Base-by-base conservation (phyloP, 2,329 filamentous ascomycete species). In the Aspergillus glaucus region DNA sequence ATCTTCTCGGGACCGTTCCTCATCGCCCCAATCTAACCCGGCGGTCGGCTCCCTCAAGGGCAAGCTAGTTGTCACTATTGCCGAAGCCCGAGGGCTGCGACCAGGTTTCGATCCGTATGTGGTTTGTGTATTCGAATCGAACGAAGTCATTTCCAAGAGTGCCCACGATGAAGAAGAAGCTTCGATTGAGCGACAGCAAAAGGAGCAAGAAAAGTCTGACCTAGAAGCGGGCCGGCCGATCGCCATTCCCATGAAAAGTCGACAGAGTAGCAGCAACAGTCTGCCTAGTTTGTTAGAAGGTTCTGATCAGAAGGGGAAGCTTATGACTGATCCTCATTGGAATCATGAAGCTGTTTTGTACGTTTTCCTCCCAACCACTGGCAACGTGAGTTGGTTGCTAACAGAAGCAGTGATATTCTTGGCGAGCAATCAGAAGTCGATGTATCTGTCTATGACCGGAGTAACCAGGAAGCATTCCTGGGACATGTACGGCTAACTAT, bases 331-430 rank as follows among this genome's bases (percentile, higher is more conserved):
- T 66, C 92, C 93, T 0, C 88, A 88, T 61, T 98, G 93, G 93
- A 89, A 95, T 68, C 92, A 95, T 47, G 89, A 95, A 64, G 91
- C 92, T 34, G 80, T 88, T 44, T 98, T 98, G 91, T 96, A 81
- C 75, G 90, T 79, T 40, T 39, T 40, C 15, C 22, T 48, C 24
- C 43, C 14, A 28, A 44, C 24, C n/a, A 9, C 4, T 6, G 34
- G 17, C 34, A 37, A 26, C n/a, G 48, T 15, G 9, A 12, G 30
- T 53, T 44, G 15, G 43, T 46, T 53, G 49, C 68, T 73, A 52
- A 72, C 53, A 17, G 40, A 28, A 4, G 30, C 53, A 95, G 91
- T 73, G 93, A 98, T 65, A 92, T 98, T 54, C 87, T 96, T 50
- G 90, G 90, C 51, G 86, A 90, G 52, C 86, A 95, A 62, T 91